Conservation (phyloP, 805 yeast species). For the Saccharomycopsis sp. region DNA sequence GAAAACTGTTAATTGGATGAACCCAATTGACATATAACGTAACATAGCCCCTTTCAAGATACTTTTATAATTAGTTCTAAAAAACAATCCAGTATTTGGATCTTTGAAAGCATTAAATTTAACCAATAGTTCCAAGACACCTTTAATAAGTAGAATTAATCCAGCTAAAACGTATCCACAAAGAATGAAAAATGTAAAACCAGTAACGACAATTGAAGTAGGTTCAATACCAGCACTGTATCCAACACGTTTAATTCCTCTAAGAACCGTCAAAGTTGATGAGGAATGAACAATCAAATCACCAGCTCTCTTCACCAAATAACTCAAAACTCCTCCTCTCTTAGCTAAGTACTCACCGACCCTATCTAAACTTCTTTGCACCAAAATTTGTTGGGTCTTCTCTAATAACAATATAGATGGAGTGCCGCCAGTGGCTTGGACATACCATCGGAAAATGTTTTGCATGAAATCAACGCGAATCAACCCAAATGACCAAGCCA, state of each 20-base stretch:
- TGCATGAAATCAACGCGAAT: constrained; percentile 79
- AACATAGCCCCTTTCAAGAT: constrained; percentile 74
- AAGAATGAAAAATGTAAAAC: constrained; percentile 77
- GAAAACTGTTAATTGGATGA: constrained; percentile 70
- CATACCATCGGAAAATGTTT: constrained; percentile 73
- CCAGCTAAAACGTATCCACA: constrained; percentile 68
- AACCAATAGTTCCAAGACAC: constrained; percentile 40
- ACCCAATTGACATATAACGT: constrained; percentile 77
- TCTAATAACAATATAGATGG: constrained; percentile 60
- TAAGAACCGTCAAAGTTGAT: constrained; percentile 53
- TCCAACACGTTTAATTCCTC: constrained; percentile 86
- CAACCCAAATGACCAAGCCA: constrained; percentile 94
- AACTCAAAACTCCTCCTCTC: too few relatives aligned
- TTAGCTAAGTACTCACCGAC: constrained; percentile 28
- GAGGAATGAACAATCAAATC: constrained; percentile 41
- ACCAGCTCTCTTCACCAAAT: constrained; percentile 31
- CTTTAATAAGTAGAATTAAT: constrained; percentile 48
- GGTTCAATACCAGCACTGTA: constrained; percentile 71
- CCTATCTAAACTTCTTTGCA: constrained; percentile 64
- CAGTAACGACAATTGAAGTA: constrained; percentile 78
- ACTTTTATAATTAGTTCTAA: constrained; percentile 48
- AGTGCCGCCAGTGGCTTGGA: constrained; percentile 82
- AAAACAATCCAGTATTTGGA: constrained; percentile 36
- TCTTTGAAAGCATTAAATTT: constrained; percentile 42
- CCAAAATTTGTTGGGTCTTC: constrained; percentile 50